These are phyloP conservation scores for Apophysomyces sp. DNA, from an alignment of 371 early-diverging fungal species.

Conservation along the genomic window DNA sequence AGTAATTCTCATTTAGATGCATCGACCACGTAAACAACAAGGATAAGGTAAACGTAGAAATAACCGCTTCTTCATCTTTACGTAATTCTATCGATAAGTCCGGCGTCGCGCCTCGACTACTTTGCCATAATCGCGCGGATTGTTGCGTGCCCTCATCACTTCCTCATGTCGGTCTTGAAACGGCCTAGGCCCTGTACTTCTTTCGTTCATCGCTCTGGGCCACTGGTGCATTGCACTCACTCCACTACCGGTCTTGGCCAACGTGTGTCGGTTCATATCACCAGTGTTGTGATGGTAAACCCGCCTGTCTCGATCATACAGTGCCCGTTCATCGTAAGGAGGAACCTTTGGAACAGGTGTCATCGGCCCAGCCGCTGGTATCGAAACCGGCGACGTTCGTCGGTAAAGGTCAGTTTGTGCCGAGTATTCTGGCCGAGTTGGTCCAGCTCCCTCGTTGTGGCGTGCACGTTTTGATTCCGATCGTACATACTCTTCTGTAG, in stretches of 20 bases:
- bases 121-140: background rate
- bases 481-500: background rate
- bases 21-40: constrained; percentile 1
- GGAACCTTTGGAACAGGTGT: background rate
- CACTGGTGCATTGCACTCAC: background rate
- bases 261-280: background rate
- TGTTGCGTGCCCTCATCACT: background rate
- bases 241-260: background rate
- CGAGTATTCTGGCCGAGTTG: background rate
- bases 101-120: background rate
- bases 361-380: background rate
- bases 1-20: constrained; percentile 1
- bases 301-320: background rate
- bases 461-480: background rate
- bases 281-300: background rate
- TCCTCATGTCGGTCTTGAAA: background rate
- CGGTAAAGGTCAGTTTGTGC: background rate
- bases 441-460: background rate
- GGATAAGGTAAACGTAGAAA: background rate
- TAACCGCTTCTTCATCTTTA: background rate
- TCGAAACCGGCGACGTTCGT: background rate
- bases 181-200: background rate
- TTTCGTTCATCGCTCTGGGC: background rate
- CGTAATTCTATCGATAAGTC: background rate
- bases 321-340: background rate